Percentiles rank a stretch among this genome's conserved stretches.
Evolutionary conservation across 352 stramenopile genomes (phyloP).

Genomic region (Phytophthora sojae): DNA sequence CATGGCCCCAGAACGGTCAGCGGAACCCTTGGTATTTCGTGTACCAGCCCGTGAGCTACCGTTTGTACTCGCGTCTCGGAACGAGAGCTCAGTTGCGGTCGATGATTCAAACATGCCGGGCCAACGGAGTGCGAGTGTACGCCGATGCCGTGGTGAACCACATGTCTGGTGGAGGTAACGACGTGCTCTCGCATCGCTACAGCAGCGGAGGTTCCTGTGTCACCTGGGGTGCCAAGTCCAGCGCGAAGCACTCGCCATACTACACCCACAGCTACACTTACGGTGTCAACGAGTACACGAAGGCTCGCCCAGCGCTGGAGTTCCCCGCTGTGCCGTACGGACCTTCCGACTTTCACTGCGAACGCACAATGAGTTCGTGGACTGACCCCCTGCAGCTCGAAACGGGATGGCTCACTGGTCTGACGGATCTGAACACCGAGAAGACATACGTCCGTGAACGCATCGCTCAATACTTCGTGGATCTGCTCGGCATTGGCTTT

Average conservation of each 20-base stretch:
- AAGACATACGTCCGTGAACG: slow-evolving; percentile 67
- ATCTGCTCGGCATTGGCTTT: slow-evolving; percentile 74
- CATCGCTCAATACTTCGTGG: slow-evolving; percentile 79
- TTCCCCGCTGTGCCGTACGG: slow-evolving; percentile 68
- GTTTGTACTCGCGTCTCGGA: slow-evolving; percentile 63
- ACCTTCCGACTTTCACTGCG: slow-evolving; percentile 72
- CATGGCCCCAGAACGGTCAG: slow-evolving; percentile 43
- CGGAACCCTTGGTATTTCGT: slow-evolving; percentile 78
- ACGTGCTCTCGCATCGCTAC: slow-evolving; percentile 48
- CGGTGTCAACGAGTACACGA: slow-evolving; percentile 52
- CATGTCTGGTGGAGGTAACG: slow-evolving; percentile 59
- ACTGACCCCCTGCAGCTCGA: slow-evolving; percentile 48
- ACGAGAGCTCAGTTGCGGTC: slow-evolving; percentile 53
- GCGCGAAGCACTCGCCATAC: slow-evolving; percentile 47
- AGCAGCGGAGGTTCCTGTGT: slow-evolving; percentile 31
- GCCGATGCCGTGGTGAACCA: slow-evolving; percentile 70
- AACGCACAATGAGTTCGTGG: slow-evolving; percentile 49
- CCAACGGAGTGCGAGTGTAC: slow-evolving; percentile 70
- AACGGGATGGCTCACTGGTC: slow-evolving; percentile 50
- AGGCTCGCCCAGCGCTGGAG: slow-evolving; percentile 52
- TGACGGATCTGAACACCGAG: slow-evolving; percentile 66
- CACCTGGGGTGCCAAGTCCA: slow-evolving; percentile 50
- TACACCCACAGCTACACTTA: slow-evolving; percentile 60
- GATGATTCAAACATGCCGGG: slow-evolving; percentile 75
- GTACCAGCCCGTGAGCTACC: slow-evolving; percentile 75